Conservation (phyloP, 164 flowering plant genomes). For the Aristolochia contorta region DNA sequence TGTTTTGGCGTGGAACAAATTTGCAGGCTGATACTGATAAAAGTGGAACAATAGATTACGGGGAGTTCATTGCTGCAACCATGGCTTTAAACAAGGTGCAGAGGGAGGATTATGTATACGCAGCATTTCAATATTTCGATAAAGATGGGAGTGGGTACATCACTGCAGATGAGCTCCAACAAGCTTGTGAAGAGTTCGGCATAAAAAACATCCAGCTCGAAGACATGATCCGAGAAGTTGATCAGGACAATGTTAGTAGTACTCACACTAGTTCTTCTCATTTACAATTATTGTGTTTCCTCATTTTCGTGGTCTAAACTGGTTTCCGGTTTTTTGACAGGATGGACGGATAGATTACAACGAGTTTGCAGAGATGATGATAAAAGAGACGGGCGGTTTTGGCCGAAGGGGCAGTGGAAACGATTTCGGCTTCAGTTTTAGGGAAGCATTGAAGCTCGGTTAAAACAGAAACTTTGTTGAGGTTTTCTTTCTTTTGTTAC, state of each 20-base stretch:
- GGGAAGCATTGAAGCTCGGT: constrained; percentile 48
- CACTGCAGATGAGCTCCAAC: constrained; percentile 19
- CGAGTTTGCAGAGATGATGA: constrained; percentile 92
- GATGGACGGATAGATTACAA: constrained; percentile 83
- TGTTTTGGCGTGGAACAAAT: no score
- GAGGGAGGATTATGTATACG: constrained; percentile 17
- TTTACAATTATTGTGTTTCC: no score
- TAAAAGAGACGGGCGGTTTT: constrained; percentile 48
- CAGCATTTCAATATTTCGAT: constrained; percentile 20
- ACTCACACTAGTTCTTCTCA: not conserved
- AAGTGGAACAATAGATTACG: constrained; percentile 19
- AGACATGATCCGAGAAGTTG: constrained; percentile 20
- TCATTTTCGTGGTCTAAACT: not conserved
- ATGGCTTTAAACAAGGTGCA: constrained; percentile 16
- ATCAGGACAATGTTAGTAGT: constrained; percentile 19
- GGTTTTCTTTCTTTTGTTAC: constrained; percentile 3
- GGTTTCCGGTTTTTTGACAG: constrained; percentile 25
- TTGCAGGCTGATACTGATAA: constrained; percentile 22
- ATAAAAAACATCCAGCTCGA: constrained; percentile 13
- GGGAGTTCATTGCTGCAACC: constrained; percentile 21
- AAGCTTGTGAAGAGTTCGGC: constrained; percentile 22
- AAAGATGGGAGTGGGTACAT: constrained; percentile 22
- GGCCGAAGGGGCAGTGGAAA: constrained; percentile 26
- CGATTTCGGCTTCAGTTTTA: constrained; percentile 36
- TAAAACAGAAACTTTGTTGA: constrained; percentile 12